Base-by-base conservation (phyloP, 2,329 filamentous ascomycete species). In the Verticillium nonalfalfae region DNA sequence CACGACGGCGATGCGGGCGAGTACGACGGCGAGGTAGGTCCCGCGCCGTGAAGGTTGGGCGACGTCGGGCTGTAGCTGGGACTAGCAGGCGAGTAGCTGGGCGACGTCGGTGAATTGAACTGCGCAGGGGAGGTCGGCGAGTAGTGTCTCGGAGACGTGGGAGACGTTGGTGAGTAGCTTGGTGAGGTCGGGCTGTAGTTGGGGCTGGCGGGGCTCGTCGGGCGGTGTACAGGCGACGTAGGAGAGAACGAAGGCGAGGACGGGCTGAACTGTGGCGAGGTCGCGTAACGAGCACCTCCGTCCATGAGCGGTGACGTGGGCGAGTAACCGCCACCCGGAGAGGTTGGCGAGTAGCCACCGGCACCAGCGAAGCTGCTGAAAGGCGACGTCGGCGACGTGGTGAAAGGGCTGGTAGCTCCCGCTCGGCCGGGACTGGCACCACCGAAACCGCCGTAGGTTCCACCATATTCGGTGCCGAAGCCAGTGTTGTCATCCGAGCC, bases 61-160 rank as follows among this genome's bases (percentile, higher is more conserved):
- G 84, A 88, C 3, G 87, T 85, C n/a, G 87, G 88, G 69, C 86
- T 89, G 76, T 91, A 91, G 69, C 82, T 86, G 60, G 89, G 88
- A 66, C 85, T 89, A 6, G 86, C 87, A 3, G 88, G 87, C 3
- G 86, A 88, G 75, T 91, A 92, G 63, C 81, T 85, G 40, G 89
- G 89, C 52, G 89, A 92, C 1, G 89, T 89, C 2, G 90, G 89
- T 59, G 89, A 91, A 71, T 87, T 88, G 78, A 90, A 91, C 71
- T 82, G 81, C 13, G 78, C 78, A 52, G 92, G 92, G 65, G 91
- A 95, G 39, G 89, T 95, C 1, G 84, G 84, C 54, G 83, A 86
- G 75, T 87, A 87, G 69, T 85, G 82, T 58, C 78, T 77, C 52
- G 80, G 79, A 7, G 81, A 82, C 18, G 81, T 78, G 0, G 85